These are phyloP conservation scores for Otatea glauca DNA, from an alignment of 176 grass and related monocot genomes.

Conservation along the genomic window DNA sequence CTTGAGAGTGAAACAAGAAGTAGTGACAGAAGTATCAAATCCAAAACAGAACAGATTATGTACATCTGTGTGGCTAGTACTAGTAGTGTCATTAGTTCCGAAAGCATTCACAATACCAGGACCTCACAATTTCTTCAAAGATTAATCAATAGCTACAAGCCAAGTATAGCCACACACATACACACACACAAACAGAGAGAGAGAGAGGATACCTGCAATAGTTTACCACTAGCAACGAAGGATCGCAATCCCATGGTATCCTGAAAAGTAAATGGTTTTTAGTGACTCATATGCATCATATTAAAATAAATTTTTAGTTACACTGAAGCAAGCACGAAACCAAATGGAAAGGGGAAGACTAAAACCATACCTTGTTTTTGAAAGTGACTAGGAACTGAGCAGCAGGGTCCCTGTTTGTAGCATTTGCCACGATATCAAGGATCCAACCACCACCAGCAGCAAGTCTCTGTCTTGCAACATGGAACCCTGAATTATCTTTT, in stretches of 20 bases:
- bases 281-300: neutral
- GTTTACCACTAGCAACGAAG: constrained; percentile 89
- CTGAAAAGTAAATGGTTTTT: constrained; percentile 45
- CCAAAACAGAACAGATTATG: neutral
- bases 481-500: constrained; percentile 71
- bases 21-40: neutral
- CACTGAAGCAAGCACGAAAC: constrained; percentile 24
- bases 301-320: constrained; percentile 11
- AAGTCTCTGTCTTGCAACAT: constrained; percentile 76
- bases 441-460: constrained; percentile 82
- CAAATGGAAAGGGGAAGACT: neutral
- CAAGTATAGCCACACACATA: neutral
- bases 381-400: constrained; percentile 88
- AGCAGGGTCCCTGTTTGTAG: constrained; percentile 91
- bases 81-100: neutral
- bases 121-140: constrained; percentile 27
- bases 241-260: constrained; percentile 87
- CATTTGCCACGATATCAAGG: constrained; percentile 82
- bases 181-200: no score
- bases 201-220: constrained; percentile 65
- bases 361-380: constrained; percentile 68
- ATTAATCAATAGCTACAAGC: neutral
- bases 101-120: neutral
- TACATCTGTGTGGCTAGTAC: neutral
- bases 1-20: neutral